These are phyloP conservation scores for Hydrangea macrophylla DNA, from an alignment of 148 eudicot species.

Conservation along the genomic window DNA sequence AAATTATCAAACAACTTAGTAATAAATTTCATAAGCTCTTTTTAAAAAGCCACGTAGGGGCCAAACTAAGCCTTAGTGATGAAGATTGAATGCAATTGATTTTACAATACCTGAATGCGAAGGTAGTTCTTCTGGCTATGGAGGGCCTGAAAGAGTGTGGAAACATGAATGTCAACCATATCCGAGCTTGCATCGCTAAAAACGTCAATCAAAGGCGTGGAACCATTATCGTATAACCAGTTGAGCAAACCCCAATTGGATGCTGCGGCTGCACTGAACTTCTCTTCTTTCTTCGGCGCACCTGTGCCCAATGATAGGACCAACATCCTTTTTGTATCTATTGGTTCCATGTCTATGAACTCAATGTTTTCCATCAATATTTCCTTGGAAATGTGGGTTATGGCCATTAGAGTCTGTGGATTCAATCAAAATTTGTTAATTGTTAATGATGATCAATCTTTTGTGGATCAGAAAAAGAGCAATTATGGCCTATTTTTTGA, in stretches of 20 bases:
- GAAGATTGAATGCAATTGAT: too few relatives aligned
- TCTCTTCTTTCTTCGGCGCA: background rate
- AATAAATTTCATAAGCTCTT: too few relatives aligned
- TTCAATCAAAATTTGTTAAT: too few relatives aligned
- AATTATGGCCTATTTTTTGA: too few relatives aligned
- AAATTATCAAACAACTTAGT: too few relatives aligned
- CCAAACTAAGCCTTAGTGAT: too few relatives aligned
- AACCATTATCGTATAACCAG: slow-evolving; percentile 30
- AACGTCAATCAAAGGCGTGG: slow-evolving; percentile 22
- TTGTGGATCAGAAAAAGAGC: background rate
- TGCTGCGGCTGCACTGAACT: background rate
- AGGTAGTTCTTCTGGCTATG: slow-evolving; percentile 31
- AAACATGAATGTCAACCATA: slow-evolving; percentile 29
- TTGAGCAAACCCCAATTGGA: slow-evolving; percentile 37
- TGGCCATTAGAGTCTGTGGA: slow-evolving; percentile 31
- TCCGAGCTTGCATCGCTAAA: slow-evolving; percentile 29
- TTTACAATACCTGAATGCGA: slow-evolving; percentile 24
- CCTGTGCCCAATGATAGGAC: slow-evolving; percentile 1
- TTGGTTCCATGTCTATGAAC: background rate
- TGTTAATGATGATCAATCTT: too few relatives aligned
- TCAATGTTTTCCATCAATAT: background rate
- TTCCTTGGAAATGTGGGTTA: background rate
- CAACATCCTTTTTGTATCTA: background rate
- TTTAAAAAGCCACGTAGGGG: too few relatives aligned
- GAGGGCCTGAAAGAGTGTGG: slow-evolving; percentile 27